A percentile compares a stretch with the other conserved stretches of the same genome.
These are phyloP conservation scores for Crithidia acanthocephali DNA, from an alignment of 208 protist species.

Conservation along the genomic window DNA sequence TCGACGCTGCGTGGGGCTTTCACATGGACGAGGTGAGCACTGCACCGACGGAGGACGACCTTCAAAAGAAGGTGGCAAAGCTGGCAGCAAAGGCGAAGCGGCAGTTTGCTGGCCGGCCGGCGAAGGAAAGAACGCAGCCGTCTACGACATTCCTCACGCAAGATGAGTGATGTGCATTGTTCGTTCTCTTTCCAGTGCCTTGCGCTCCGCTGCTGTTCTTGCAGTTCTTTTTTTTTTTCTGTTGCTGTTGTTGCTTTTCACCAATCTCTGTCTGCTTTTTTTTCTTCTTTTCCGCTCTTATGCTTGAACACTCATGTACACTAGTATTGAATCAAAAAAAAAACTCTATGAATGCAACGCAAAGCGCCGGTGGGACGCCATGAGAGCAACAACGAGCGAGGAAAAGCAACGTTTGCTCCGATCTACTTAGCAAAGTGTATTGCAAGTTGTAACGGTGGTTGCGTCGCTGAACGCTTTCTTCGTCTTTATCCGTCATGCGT, in stretches of 20 bases:
- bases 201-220: background rate
- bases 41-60: conserved; percentile 25
- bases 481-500: too few species aligned
- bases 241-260: conserved; percentile 10
- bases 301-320: conserved; percentile 2
- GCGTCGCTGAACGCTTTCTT: too few species aligned
- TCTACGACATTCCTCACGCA: conserved; percentile 41
- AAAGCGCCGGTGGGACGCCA: too few species aligned
- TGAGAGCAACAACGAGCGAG: too few species aligned
- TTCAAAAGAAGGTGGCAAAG: conserved; percentile 25
- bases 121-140: background rate
- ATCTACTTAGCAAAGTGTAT: too few species aligned
- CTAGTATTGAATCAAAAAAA: background rate
- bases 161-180: conserved; percentile 3
- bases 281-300: conserved; percentile 3
- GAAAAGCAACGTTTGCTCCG: too few species aligned
- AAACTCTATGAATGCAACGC: too few species aligned
- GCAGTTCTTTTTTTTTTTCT: background rate
- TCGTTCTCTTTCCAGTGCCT: background rate
- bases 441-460: too few species aligned
- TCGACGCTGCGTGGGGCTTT: conserved; percentile 81
- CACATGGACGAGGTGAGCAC: conserved; percentile 62
- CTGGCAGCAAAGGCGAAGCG: conserved; percentile 20
- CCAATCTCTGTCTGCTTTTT: too few species aligned
- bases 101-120: background rate